Conservation (phyloP, 495 filamentous ascomycete genomes). For the Talaromyces proteolyticus region DNA sequence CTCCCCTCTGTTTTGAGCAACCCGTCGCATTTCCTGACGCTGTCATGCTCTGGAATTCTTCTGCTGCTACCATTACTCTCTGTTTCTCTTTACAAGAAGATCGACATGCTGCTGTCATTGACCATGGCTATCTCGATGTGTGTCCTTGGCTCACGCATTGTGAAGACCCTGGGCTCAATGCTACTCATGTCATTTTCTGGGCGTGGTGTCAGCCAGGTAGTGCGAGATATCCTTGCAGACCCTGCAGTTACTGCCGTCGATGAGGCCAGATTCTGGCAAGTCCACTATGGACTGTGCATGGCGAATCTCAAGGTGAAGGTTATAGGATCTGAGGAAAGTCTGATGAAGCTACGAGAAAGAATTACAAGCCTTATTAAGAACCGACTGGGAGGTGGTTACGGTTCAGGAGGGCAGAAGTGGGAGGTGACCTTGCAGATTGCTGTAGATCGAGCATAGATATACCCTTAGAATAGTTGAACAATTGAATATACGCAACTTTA, state of each 20-base stretch:
- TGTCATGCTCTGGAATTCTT: conserved; percentile 75
- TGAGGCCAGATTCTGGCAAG: conserved; percentile 96
- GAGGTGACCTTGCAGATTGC: conserved; percentile 62
- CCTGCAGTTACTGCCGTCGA: conserved; percentile 69
- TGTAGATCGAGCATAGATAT: conserved; percentile 23
- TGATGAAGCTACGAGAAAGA: conserved; percentile 63
- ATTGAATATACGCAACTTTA: background rate
- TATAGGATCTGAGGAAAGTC: conserved; percentile 56
- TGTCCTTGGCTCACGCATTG: conserved; percentile 71
- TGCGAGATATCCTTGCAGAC: conserved; percentile 79
- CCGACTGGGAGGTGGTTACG: conserved; percentile 81
- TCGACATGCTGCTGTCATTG: conserved; percentile 76
- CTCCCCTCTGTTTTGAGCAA: conserved; percentile 80
- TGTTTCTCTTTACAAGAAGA: conserved; percentile 65
- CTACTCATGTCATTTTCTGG: conserved; percentile 85
- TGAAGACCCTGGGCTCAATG: conserved; percentile 83
- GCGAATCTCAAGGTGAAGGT: conserved; percentile 83
- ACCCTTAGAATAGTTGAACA: no score
- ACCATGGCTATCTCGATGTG: conserved; percentile 84
- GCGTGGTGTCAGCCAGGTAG: conserved; percentile 62
- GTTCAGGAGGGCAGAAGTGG: conserved; percentile 77
- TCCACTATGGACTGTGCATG: conserved; percentile 95
- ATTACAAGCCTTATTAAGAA: conserved; percentile 77
- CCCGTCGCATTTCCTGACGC: conserved; percentile 87
- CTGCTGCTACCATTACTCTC: conserved; percentile 78